Conservation (phyloP, 768 basidiomycete genomes). For the Leccinum boreale region DNA sequence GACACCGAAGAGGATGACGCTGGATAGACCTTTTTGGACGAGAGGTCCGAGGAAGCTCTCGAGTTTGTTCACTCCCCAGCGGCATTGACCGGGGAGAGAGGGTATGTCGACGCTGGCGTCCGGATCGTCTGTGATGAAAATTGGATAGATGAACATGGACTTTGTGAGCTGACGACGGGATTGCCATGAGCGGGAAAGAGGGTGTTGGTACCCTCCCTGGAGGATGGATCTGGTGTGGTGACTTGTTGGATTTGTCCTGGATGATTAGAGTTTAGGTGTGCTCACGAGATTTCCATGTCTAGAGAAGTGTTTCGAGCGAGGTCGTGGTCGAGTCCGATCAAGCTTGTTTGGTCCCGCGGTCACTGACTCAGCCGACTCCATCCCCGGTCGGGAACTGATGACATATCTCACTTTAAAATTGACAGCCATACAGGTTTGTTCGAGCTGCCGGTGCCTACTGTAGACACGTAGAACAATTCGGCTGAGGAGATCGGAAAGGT, state of each 20-base stretch:
- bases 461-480: background rate
- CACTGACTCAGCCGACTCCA: background rate
- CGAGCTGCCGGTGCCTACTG: background rate
- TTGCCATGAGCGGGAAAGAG: slow-evolving; percentile 87
- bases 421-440: background rate
- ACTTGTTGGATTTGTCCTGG: slow-evolving; percentile 1
- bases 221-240: slow-evolving; percentile 57
- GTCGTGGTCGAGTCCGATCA: background rate
- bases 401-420: background rate
- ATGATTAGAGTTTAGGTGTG: background rate
- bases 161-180: slow-evolving; percentile 74
- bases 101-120: slow-evolving; percentile 76
- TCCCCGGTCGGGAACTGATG: background rate
- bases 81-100: slow-evolving; percentile 78
- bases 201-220: slow-evolving; percentile 93
- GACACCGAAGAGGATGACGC: slow-evolving; percentile 94
- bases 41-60: slow-evolving; percentile 83
- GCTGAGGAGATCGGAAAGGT: background rate
- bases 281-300: slow-evolving; percentile 48
- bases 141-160: slow-evolving; percentile 98
- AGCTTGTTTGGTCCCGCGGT: background rate
- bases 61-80: slow-evolving; percentile 97
- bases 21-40: slow-evolving; percentile 83
- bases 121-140: slow-evolving; percentile 95
- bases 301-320: background rate